Base-by-base conservation (phyloP, 2,329 filamentous ascomycete genomes). In the Talaromyces piceae region DNA sequence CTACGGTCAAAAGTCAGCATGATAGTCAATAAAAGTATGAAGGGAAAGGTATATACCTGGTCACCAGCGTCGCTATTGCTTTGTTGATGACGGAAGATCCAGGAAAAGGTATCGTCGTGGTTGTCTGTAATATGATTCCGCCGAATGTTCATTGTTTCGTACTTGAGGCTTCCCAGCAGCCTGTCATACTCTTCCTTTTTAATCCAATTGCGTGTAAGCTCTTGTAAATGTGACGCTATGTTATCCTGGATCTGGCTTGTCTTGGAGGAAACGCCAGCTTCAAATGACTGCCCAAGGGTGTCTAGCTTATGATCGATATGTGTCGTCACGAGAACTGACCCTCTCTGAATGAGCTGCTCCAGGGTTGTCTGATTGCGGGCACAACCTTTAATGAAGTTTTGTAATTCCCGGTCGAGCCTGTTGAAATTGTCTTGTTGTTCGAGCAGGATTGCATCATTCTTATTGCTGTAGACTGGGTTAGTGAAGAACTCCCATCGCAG, bases 361-460 rank as follows among this genome's bases (percentile, higher is more conserved):
- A 44, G 18, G 16, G 41, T 44, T 11, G 41, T 44, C 41, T 44
- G 41, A 13, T 44, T 44, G 41, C 22, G 23, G 41, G 41, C 41
- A 44, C 41, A 44, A 13, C 41, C 20, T 44, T 23, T 23, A 44
- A 44, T 26, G 12, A 44, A 44, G 22, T 23, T 23, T 44, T 27
- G 41, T 44, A 44, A 44, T 44, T 8, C 22, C 20, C 22, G 41
- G 41, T 44, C 41, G 41, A 44, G 41, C 41, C 7, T 44, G 22
- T 26, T 16, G 16, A 44, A 44, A 20, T 44, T 44, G 22, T 20
- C 41, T n/a, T 44, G 41, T 44, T 44, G 41, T 44, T 44, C 41
- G 41, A 44, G 41, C 7, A 44, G 20, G 41, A 44, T 20, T 44
- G 41, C 41, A 44, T 44, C 41, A 13, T 44, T 44, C 41, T 44